Conservation (phyloP, 768 basidiomycete species). For the Candolleomyces eurysporus region DNA sequence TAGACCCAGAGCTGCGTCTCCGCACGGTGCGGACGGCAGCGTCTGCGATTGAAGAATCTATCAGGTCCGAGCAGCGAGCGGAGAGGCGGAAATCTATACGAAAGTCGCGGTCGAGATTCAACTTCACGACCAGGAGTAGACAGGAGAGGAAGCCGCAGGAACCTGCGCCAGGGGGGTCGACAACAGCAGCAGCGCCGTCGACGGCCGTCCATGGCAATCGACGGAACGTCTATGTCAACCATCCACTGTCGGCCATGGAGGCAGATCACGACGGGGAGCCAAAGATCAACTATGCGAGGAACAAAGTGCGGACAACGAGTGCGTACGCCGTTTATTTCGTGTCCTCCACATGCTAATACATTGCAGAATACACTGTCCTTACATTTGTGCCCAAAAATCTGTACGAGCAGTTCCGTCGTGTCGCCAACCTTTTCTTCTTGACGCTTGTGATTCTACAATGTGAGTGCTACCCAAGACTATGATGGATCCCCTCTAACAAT, state of each 20-base stretch:
- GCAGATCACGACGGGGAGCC: constrained; percentile 76
- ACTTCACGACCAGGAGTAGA: constrained; percentile 34
- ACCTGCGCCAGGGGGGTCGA: constrained; percentile 20
- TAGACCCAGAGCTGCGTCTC: constrained; percentile 85
- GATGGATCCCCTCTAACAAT: constrained; percentile 3
- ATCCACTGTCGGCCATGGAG: constrained; percentile 61
- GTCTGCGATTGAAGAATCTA: constrained; percentile 85
- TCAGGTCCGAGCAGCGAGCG: constrained; percentile 71
- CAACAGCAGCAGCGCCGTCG: constrained; percentile 24
- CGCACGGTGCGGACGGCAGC: constrained; percentile 93
- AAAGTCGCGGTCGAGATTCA: constrained; percentile 58
- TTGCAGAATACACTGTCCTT: constrained; percentile 80
- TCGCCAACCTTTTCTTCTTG: constrained; percentile 93
- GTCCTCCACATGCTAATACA: background rate
- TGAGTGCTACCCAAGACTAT: constrained; percentile 28
- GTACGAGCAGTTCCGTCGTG: constrained; percentile 90
- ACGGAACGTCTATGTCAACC: constrained; percentile 81
- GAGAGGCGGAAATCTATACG: constrained; percentile 51
- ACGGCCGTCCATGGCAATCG: constrained; percentile 49
- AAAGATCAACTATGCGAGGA: constrained; percentile 73
- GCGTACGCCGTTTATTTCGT: constrained; percentile 30
- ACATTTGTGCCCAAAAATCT: constrained; percentile 94
- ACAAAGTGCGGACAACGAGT: constrained; percentile 95
- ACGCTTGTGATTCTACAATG: constrained; percentile 78
- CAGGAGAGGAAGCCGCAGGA: constrained; percentile 46